Evolutionary conservation across 2,329 filamentous ascomycete genomes (phyloP), one percentile per base, ranked within the genome.

Genomic region (Fusarium sp.): DNA sequence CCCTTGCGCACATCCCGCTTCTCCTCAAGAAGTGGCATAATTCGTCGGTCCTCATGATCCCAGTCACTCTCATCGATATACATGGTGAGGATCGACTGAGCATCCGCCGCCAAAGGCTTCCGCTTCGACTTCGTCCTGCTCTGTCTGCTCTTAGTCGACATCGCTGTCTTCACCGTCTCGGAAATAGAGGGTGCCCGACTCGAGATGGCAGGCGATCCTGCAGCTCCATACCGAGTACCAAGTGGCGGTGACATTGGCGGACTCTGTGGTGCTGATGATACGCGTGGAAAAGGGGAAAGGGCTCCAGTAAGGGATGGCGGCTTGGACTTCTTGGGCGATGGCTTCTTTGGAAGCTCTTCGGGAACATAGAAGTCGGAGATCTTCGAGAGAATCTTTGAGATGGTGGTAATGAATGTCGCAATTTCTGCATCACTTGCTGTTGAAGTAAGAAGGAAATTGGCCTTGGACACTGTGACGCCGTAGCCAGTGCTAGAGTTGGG

Each of bases 401-500:
- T 81, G 0, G 79, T 78, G 0, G 80, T 79, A 28, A 88, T 76
- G 58, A 88, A 85, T 0, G 75, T 79, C 0, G 80, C 76, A 31
- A 87, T 81, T 63, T 88, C 85, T 4, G 76, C 69, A 12, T 83
- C 80, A 7, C 78, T 83, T 4, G 86, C 86, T 1, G 78, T 80
- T 3, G 82, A 83, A 0, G 84, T 81, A 24, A 89, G 77, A 9
- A 87, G 76, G 63, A 83, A 86, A 69, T 88, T 85, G 38, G 83
- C 83, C 53, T 82, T 81, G 1, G 82, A 80, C 25, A 84, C 78
- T 0, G 76, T 74, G 7, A 73, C 64, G 28, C 73, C 73, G 9
- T 70, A 67, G 11, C 68, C 69, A 9, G 73, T 68, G 29, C 61
- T 67, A n/a, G 67, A 67, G 12, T 66, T 66, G 7, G 71, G 60